Percentiles rank a stretch among this genome's conserved stretches.
phyloP scores from a whole-genome alignment of 176 grass and related monocot genomes.

The Guadua angustifolia region DNA sequence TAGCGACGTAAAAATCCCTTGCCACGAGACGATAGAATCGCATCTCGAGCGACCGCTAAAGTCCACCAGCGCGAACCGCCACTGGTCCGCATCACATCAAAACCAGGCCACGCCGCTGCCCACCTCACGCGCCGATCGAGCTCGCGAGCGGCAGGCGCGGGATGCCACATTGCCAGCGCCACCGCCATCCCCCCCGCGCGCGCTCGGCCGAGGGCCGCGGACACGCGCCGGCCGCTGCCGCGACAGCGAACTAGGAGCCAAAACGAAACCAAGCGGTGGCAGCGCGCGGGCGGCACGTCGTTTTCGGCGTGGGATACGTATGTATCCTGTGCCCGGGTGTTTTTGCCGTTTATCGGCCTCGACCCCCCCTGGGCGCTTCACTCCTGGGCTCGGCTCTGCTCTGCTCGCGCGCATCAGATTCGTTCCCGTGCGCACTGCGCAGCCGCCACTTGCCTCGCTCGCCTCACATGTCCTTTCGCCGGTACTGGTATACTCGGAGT shows the following conservation, averaged over 20 bases:
- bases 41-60: too few species aligned
- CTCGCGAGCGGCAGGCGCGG: too few species aligned
- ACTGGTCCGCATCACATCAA: too few species aligned
- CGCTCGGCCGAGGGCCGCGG: too few species aligned
- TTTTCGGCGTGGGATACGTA: background rate
- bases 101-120: too few species aligned
- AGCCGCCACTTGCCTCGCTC: background rate
- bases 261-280: background rate
- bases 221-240: slow-evolving; percentile 22
- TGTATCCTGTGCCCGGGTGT: background rate
- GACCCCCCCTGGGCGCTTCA: background rate
- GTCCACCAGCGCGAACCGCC: too few species aligned
- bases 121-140: too few species aligned
- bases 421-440: background rate
- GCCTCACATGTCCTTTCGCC: slow-evolving; percentile 52
- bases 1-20: too few species aligned
- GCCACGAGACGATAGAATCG: too few species aligned
- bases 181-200: too few species aligned
- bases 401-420: slow-evolving; percentile 25
- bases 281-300: slow-evolving; percentile 13
- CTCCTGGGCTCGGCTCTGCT: background rate
- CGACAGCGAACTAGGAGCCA: background rate
- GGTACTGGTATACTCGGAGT: background rate
- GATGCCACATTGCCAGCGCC: too few species aligned
- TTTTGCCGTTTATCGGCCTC: background rate